Evolutionary conservation across 768 basidiomycete genomes (phyloP).

Genomic region (Kwoniella sp.): DNA sequence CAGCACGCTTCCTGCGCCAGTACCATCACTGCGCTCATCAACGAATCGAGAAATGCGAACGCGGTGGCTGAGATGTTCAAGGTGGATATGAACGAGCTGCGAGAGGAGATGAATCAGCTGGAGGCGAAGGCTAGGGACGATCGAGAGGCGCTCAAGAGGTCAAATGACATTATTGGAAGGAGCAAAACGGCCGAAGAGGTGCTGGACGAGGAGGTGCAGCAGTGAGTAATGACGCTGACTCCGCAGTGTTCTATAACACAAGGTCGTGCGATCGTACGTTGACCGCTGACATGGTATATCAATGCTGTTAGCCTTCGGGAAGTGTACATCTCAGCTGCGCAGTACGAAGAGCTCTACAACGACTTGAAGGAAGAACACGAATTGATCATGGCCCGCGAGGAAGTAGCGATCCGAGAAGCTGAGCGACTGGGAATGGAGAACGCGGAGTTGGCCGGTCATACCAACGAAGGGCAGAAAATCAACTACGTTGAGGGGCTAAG

Average conservation of each 20-base stretch:
- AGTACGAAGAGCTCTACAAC: conserved; percentile 73
- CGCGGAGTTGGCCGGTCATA: conserved; percentile 79
- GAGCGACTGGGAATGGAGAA: conserved; percentile 76
- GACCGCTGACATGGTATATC: conserved; percentile 5
- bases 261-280: conserved; percentile 5
- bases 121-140: conserved; percentile 28
- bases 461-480: conserved; percentile 82
- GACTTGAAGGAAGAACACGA: conserved; percentile 68
- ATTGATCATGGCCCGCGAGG: conserved; percentile 68
- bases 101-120: conserved; percentile 16
- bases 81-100: conserved; percentile 15
- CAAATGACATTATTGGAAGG: conserved; percentile 36
- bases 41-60: background rate
- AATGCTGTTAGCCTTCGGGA: conserved; percentile 60
- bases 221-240: conserved; percentile 67
- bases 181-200: conserved; percentile 67
- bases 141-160: conserved; percentile 36
- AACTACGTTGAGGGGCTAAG: conserved; percentile 83
- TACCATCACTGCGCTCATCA: background rate
- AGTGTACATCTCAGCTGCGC: conserved; percentile 66
- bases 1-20: conserved; percentile 25
- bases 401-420: conserved; percentile 78
- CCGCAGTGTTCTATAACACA: background rate
- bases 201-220: conserved; percentile 68
- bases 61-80: background rate